phyloP scores from a whole-genome alignment of 208 protist genomes.

The Leishmania lainsoni region DNA sequence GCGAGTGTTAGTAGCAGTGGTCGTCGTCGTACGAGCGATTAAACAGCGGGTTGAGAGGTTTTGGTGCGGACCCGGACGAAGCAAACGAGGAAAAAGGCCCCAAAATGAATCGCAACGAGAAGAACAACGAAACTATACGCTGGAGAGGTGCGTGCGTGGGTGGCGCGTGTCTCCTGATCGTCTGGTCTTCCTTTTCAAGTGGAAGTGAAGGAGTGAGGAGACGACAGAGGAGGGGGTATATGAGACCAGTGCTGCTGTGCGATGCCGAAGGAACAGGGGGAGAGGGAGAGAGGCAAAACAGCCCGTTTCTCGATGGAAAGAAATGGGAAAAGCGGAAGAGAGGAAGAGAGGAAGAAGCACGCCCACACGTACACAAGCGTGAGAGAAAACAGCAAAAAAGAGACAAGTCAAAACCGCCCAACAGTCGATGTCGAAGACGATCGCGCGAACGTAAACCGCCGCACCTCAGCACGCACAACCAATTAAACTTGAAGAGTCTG shows the following conservation, averaged over 20 bases:
- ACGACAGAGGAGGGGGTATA: not conserved
- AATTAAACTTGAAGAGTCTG: not conserved
- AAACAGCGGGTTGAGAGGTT: too few species aligned
- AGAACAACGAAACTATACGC: not conserved
- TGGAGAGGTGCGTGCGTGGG: too few species aligned
- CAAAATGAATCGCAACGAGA: too few species aligned
- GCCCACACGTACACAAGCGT: not conserved
- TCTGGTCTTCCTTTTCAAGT: not conserved
- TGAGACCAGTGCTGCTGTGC: not conserved
- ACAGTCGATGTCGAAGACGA: not conserved
- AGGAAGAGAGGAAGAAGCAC: not conserved
- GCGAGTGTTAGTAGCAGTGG: not conserved
- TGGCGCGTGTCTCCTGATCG: too few species aligned
- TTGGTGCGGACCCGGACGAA: too few species aligned
- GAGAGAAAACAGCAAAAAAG: not conserved
- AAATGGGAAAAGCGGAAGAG: not conserved
- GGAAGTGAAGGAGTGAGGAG: not conserved
- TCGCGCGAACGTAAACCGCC: not conserved
- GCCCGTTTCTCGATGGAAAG: too few species aligned
- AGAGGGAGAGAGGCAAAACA: not conserved
- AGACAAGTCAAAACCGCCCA: not conserved
- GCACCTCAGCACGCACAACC: not conserved
- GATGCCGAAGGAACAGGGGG: not conserved
- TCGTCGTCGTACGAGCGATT: too few species aligned
- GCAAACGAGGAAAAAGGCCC: not conserved